phyloP scores from a whole-genome alignment of 345 rosid genomes.

The Syzygium oleosum region DNA sequence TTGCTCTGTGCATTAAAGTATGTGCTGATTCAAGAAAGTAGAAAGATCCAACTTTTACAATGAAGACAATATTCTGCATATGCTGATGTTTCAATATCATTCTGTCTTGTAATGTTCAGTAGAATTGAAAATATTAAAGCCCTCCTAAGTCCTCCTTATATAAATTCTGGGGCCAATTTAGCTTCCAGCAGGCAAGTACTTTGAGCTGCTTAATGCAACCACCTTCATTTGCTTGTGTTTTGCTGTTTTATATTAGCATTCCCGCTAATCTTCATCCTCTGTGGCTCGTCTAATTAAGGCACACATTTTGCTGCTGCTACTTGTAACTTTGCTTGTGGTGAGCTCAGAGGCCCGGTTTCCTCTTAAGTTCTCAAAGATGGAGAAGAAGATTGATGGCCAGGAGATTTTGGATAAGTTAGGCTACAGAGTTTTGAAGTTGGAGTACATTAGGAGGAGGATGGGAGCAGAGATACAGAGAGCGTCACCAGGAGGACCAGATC shows the following conservation, averaged over 20 bases:
- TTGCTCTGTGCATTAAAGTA: not conserved
- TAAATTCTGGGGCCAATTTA: not conserved
- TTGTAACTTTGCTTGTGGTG: constrained; percentile 2
- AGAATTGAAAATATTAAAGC: not conserved
- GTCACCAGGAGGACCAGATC: constrained; percentile 8
- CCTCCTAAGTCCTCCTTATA: not conserved
- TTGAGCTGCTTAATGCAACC: not conserved
- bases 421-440: not conserved
- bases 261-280: not conserved
- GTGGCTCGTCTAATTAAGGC: constrained; percentile 7
- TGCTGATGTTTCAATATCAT: constrained; percentile 5
- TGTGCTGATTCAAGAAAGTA: not conserved
- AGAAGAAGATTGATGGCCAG: not conserved
- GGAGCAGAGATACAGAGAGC: not conserved
- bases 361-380: not conserved
- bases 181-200: not conserved
- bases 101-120: not conserved
- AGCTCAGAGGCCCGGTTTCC: constrained; percentile 5
- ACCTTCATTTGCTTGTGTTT: not conserved
- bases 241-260: not conserved
- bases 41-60: not conserved
- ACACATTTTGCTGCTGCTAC: not conserved
- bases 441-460: not conserved
- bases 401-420: not conserved
- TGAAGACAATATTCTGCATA: constrained; percentile 3